Base-by-base conservation (phyloP, 805 yeast genomes). In the Saturnispora diversa region DNA sequence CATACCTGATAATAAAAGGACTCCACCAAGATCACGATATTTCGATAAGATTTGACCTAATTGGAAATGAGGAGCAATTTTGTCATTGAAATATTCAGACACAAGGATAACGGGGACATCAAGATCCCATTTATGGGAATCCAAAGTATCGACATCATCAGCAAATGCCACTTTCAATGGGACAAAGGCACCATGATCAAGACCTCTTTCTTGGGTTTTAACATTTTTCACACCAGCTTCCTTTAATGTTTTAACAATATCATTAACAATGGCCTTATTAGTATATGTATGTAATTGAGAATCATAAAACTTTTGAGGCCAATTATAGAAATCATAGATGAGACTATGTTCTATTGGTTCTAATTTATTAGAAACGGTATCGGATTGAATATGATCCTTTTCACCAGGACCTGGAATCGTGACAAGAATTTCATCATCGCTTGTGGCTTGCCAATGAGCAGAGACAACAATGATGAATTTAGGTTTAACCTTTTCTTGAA, bases 121-220 rank as follows among this genome's bases (percentile, higher is more conserved):
- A 21, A 72, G 46, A 42, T 71, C 75, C 28, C 65, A 62, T 22
- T 66, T 65, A 3, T 59, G 51, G 4, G 61, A 57, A 40, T 59
- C 62, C 11, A 50, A 48, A 17, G 56, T 53, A 4, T 58, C 53
- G 2, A 63, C 45, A 22, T n/a, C 24, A 13, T 65, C 55, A 28
- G 74, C 66, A 47, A 83, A 81, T 6, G 84, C 84, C 19, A 80
- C 82, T 51, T 80, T 76, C 44, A 79, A 67, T 1, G 90, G 90
- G 4, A 80, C 86, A 86, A 90, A 84, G 7, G 69, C 77, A 5
- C 94, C 94, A 60, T 84, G 94, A 54, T 84, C 94, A 13, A 84
- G 56, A 7, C 90, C 92, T 39, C 92, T 63, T 12, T 60, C 53
- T 0, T 70, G 64, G 8, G 73, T 43, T 22, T 59, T 57, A 0